Conservation (phyloP, 306 rosid genomes). For the Chamaecrista fasciculata region DNA sequence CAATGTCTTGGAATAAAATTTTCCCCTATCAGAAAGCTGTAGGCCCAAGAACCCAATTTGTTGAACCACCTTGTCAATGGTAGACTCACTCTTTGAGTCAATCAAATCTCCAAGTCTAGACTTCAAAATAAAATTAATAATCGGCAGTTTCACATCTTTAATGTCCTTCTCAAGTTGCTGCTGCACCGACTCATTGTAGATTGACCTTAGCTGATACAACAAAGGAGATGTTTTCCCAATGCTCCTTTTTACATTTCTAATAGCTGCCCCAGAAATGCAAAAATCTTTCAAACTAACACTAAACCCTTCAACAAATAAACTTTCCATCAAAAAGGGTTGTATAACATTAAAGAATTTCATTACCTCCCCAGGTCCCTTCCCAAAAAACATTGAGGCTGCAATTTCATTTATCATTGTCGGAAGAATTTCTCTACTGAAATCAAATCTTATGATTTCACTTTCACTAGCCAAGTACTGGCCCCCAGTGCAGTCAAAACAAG, state of each 20-base stretch:
- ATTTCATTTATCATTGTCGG: constrained; percentile 68
- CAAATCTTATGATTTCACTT: constrained; percentile 65
- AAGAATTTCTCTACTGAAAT: constrained; percentile 46
- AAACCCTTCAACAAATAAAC: constrained; percentile 72
- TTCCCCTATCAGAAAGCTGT: constrained; percentile 78
- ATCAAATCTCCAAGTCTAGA: constrained; percentile 68
- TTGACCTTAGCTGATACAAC: constrained; percentile 60
- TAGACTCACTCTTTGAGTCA: constrained; percentile 76
- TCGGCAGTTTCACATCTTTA: constrained; percentile 47
- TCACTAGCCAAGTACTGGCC: constrained; percentile 55
- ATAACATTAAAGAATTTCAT: constrained; percentile 60
- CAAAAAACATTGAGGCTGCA: constrained; percentile 74
- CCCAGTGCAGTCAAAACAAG: constrained; percentile 57
- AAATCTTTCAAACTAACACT: constrained; percentile 82
- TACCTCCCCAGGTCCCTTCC: constrained; percentile 78
- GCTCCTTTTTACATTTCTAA: constrained; percentile 39
- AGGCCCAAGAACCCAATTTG: constrained; percentile 88
- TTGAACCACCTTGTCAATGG: constrained; percentile 69
- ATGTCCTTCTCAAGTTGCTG: constrained; percentile 68
- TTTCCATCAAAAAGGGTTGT: constrained; percentile 93
- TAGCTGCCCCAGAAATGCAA: constrained; percentile 47
- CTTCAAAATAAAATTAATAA: constrained; percentile 52
- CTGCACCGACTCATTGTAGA: constrained; percentile 66
- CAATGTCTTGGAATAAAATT: constrained; percentile 75
- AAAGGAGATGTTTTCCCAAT: constrained; percentile 54